Conservation (phyloP, 768 basidiomycete genomes). For the Xerocomellus chrysenteron region DNA sequence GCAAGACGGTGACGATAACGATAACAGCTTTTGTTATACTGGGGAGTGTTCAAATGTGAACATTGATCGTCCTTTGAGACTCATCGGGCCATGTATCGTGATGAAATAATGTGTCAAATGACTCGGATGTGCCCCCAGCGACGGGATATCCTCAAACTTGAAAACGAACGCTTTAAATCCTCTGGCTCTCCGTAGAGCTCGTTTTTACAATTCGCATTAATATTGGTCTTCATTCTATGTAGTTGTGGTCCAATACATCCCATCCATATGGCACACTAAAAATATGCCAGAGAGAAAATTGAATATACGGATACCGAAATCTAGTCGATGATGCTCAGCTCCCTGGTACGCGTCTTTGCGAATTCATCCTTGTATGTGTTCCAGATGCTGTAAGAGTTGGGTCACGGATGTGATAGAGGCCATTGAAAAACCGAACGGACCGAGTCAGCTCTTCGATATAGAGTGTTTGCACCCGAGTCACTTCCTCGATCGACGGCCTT, state of each 20-base stretch:
- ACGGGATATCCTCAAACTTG: too few relatives aligned
- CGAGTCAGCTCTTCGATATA: slow-evolving; percentile 93
- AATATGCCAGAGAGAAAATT: neutral
- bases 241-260: neutral
- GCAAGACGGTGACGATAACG: too few relatives aligned
- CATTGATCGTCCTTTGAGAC: too few relatives aligned
- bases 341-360: slow-evolving; percentile 75
- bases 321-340: slow-evolving; percentile 76
- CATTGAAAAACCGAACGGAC: slow-evolving; percentile 43
- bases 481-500: slow-evolving; percentile 78
- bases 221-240: neutral
- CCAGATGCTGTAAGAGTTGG: slow-evolving; percentile 69
- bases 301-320: neutral
- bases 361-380: slow-evolving; percentile 94
- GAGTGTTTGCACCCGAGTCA: slow-evolving; percentile 72
- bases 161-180: too few relatives aligned
- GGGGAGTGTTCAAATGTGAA: too few relatives aligned
- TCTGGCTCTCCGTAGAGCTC: too few relatives aligned
- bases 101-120: too few relatives aligned
- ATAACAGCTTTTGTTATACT: too few relatives aligned
- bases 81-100: too few relatives aligned
- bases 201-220: neutral
- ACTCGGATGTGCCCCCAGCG: too few relatives aligned
- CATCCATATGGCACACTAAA: neutral
- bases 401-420: slow-evolving; percentile 7